A percentile compares a stretch with the other conserved stretches of the same genome.
Conservation (phyloP, 1,284 basidiomycete genomes). For the Xerocomus amazonicus region DNA sequence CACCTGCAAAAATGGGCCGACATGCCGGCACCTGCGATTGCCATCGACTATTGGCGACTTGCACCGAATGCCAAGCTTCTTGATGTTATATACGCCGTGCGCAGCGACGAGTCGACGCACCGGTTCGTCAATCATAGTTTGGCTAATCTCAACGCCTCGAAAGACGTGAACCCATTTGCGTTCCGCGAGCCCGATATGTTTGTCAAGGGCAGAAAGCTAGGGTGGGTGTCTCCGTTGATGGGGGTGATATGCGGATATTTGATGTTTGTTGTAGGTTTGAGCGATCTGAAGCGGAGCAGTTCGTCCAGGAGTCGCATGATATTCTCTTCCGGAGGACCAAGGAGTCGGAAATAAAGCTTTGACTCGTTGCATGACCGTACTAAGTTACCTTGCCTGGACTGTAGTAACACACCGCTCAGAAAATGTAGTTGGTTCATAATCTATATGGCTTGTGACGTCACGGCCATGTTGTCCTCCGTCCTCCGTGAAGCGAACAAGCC, state of each 20-base stretch:
- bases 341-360: slow-evolving; percentile 27
- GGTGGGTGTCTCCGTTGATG: slow-evolving; percentile 45
- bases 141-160: slow-evolving; percentile 73
- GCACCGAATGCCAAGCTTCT: slow-evolving; percentile 69
- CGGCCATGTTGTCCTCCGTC: neutral
- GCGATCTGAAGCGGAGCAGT: slow-evolving; percentile 67
- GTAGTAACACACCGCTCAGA: slow-evolving; percentile 21
- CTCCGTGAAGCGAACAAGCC: slow-evolving; percentile 2
- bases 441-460: slow-evolving; percentile 22
- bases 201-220: slow-evolving; percentile 70
- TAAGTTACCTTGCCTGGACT: slow-evolving; percentile 13
- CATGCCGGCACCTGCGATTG: slow-evolving; percentile 80
- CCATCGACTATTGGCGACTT: slow-evolving; percentile 93
- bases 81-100: slow-evolving; percentile 87
- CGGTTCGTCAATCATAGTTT: slow-evolving; percentile 92
- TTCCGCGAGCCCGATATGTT: slow-evolving; percentile 85
- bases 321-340: slow-evolving; percentile 36
- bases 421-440: neutral
- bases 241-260: slow-evolving; percentile 12
- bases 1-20: slow-evolving; percentile 80
- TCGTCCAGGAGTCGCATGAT: slow-evolving; percentile 54
- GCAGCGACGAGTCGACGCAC: slow-evolving; percentile 91
- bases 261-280: slow-evolving; percentile 55
- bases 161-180: slow-evolving; percentile 90
- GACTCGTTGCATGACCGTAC: slow-evolving; percentile 9